These are phyloP conservation scores for Lasiosphaeria miniovina DNA, from an alignment of 495 filamentous ascomycete genomes.

Conservation along the genomic window DNA sequence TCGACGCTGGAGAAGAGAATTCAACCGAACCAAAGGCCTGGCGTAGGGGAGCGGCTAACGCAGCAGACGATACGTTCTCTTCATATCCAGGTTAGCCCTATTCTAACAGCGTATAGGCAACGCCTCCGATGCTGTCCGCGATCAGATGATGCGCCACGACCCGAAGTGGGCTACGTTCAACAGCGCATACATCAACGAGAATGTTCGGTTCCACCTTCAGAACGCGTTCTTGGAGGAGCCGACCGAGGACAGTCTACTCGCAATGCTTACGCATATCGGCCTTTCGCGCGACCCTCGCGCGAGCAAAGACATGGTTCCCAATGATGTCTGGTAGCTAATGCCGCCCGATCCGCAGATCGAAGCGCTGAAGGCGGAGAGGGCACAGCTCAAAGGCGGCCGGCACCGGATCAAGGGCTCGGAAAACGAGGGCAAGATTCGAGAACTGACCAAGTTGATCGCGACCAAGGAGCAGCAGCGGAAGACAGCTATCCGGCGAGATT, in stretches of 20 bases:
- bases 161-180: constrained; percentile 20
- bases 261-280: constrained; percentile 17
- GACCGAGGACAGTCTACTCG: constrained; percentile 6
- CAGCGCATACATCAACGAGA: constrained; percentile 20
- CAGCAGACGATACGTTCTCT: constrained; percentile 10
- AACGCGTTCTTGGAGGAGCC: constrained; percentile 19
- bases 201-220: constrained; percentile 16
- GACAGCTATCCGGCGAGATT: constrained; percentile 11
- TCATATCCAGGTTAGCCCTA: background rate
- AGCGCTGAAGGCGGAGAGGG: constrained; percentile 15
- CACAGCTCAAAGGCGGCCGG: constrained; percentile 17
- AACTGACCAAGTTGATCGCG: constrained; percentile 6
- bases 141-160: constrained; percentile 24
- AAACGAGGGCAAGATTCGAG: constrained; percentile 11
- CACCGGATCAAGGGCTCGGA: constrained; percentile 12
- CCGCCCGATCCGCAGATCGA: constrained; percentile 21
- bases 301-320: constrained; percentile 18
- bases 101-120: background rate
- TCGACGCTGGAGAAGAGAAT: constrained; percentile 18
- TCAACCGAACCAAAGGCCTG: background rate
- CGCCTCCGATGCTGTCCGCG: background rate
- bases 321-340: constrained; percentile 19
- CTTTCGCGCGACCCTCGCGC: constrained; percentile 25
- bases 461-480: constrained; percentile 11
- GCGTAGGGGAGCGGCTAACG: constrained; percentile 9